phyloP scores from a whole-genome alignment of 2,329 filamentous ascomycete genomes.

The Colletotrichum plurivorum region DNA sequence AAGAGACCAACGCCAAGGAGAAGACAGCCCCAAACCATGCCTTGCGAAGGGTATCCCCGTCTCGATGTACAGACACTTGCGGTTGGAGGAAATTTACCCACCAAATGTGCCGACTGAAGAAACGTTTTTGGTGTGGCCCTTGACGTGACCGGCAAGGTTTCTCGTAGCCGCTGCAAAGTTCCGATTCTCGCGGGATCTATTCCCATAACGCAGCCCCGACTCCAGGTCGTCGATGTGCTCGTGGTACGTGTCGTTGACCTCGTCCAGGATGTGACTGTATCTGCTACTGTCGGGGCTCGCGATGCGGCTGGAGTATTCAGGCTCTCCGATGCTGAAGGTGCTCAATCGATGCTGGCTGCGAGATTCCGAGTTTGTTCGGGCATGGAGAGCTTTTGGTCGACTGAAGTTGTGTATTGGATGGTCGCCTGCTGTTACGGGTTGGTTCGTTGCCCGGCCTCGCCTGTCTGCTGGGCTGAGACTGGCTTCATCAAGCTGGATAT shows the following conservation, averaged over 20 bases:
- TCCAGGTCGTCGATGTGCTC: conserved; percentile 25
- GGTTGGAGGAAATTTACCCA: conserved; percentile 1
- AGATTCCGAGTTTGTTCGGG: conserved; percentile 19
- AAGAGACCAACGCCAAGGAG: background rate
- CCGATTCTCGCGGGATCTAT: conserved; percentile 4
- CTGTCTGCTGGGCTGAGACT: conserved; percentile 32
- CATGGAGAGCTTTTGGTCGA: conserved; percentile 12
- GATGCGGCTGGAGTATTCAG: background rate
- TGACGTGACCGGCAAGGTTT: conserved; percentile 9
- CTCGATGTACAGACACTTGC: background rate
- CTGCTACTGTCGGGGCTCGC: conserved; percentile 11
- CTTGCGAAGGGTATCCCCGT: conserved; percentile 12
- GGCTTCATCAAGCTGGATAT: conserved; percentile 36
- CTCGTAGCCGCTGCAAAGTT: conserved; percentile 15
- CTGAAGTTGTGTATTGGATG: conserved; percentile 27
- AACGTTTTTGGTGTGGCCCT: conserved; percentile 21
- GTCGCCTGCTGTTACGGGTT: background rate
- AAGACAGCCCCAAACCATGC: conserved; percentile 15
- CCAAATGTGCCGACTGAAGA: conserved; percentile 29
- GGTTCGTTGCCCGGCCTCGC: conserved; percentile 15
- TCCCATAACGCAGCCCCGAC: background rate
- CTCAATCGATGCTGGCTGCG: conserved; percentile 15
- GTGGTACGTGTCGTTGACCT: conserved; percentile 19
- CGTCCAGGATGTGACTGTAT: conserved; percentile 26
- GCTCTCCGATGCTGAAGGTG: background rate